Evolutionary conservation across 805 yeast genomes (phyloP), one percentile per base, ranked within the genome.

Genomic region (Ogataea saltuana): DNA sequence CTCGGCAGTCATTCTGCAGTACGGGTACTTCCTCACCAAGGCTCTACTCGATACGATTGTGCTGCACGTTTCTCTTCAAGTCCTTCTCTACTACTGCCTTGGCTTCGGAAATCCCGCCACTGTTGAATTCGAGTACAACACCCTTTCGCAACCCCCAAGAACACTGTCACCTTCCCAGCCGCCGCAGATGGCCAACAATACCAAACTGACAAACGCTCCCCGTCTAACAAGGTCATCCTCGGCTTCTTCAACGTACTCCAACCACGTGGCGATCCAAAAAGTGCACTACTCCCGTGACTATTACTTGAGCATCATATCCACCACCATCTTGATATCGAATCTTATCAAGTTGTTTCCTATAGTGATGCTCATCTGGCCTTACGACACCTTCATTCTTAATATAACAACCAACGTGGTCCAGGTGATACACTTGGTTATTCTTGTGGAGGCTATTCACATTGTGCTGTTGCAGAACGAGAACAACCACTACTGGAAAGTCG

Each of bases 351-450:
- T 91, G 17, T 83, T 91, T 49, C 99, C 99, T 0, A 84, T 93
- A 15, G 71, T 93, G 25, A 91, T 91, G 90, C 70, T 93, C 23
- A 91, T 93, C 26, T 93, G 99, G 99, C 93, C 96, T 0, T 93
- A 93, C 58, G 97, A 93, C 58, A 77, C 85, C n/a, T 71, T 83
- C 1, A 71, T 84, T 3, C 83, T 66, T 28, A 58, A 61, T 31
- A 48, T 64, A 27, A 66, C 69, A 1, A 55, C 67, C 40, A 52
- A 57, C 20, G 46, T 60, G n/a, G 63, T 65, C 7, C 60, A 62
- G 21, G 42, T 62, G 4, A 57, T 65, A 12, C 63, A 65, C 42
- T 38, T 60, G 11, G 54, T 61, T 7, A 54, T 65, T 20, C 49
- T 63, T 7, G 50, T 65, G 6, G 68, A 65, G 35, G 67, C 63